Conservation (phyloP, 2,329 filamentous ascomycete genomes). For the Plectosphaerella sp. region DNA sequence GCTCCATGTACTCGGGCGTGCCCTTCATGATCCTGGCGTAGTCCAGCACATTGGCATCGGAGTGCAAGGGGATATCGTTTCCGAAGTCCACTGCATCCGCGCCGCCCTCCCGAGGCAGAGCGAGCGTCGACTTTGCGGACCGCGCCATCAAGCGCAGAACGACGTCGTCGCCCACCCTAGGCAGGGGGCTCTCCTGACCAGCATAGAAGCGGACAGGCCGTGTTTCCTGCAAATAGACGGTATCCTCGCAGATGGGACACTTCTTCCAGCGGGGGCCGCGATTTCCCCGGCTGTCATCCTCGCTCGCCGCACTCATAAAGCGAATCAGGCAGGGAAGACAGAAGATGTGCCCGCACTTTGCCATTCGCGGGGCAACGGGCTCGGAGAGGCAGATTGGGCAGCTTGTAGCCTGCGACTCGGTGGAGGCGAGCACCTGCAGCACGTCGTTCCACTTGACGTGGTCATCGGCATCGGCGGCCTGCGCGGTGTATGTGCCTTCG, state of each 20-base stretch:
- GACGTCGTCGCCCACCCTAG: constrained; percentile 82
- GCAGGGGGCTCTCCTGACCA: constrained; percentile 78
- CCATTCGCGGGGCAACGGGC: constrained; percentile 93
- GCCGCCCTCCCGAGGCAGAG: constrained; percentile 75
- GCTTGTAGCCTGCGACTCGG: constrained; percentile 79
- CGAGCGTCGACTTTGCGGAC: constrained; percentile 75
- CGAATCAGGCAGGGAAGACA: constrained; percentile 89
- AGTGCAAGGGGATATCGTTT: constrained; percentile 89
- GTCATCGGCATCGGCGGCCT: constrained; percentile 81
- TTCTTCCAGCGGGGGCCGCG: constrained; percentile 84
- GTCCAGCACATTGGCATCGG: constrained; percentile 88
- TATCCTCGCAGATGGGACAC: constrained; percentile 93
- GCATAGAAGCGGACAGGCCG: constrained; percentile 86
- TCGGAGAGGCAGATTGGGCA: constrained; percentile 94
- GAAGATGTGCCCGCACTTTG: constrained; percentile 95
- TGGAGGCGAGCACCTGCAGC: constrained; percentile 85
- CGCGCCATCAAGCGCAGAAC: constrained; percentile 83
- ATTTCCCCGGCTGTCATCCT: constrained; percentile 61
- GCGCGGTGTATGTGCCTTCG: constrained; percentile 69
- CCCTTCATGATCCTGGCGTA: constrained; percentile 96
- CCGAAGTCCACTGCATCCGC: constrained; percentile 63
- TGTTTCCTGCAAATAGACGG: constrained; percentile 86
- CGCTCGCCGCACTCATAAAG: constrained; percentile 83
- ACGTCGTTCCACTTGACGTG: constrained; percentile 89
- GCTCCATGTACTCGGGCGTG: constrained; percentile 78